These are phyloP conservation scores for Naegleria lovaniensis DNA, from an alignment of 208 protist genomes.

Conservation along the genomic window DNA sequence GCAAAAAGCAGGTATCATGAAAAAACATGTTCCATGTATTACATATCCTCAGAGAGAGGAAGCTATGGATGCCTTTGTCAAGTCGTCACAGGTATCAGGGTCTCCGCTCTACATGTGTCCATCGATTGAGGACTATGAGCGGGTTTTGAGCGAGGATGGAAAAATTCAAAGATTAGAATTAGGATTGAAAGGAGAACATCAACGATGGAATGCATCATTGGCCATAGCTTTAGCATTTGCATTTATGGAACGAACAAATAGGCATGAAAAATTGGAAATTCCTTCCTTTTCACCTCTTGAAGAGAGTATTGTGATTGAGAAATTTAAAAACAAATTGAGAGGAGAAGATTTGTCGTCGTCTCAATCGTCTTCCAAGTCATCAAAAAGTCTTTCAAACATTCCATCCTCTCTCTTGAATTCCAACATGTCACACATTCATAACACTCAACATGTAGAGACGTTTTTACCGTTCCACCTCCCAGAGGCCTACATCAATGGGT, in stretches of 20 bases:
- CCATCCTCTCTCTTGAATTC: background rate
- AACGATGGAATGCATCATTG: background rate
- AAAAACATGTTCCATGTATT: conserved; percentile 46
- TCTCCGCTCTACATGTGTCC: background rate
- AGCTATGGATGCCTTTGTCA: background rate
- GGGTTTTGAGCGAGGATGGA: background rate
- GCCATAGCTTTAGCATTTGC: background rate
- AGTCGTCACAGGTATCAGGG: too few species aligned
- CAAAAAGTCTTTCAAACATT: background rate
- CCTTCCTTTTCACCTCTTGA: background rate
- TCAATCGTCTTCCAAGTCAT: background rate
- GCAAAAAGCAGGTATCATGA: conserved; percentile 89
- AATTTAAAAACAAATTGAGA: background rate
- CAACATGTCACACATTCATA: background rate
- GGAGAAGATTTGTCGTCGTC: background rate
- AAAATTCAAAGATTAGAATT: background rate
- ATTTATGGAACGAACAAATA: background rate
- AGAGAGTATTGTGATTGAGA: background rate
- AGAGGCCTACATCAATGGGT: background rate
- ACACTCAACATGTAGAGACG: background rate
- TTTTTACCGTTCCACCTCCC: background rate
- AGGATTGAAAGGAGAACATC: background rate
- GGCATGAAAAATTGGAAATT: background rate
- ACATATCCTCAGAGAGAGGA: background rate
- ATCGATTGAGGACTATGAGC: background rate